phyloP scores from a whole-genome alignment of 1,139 yeast genomes.

The Pichia sp. region DNA sequence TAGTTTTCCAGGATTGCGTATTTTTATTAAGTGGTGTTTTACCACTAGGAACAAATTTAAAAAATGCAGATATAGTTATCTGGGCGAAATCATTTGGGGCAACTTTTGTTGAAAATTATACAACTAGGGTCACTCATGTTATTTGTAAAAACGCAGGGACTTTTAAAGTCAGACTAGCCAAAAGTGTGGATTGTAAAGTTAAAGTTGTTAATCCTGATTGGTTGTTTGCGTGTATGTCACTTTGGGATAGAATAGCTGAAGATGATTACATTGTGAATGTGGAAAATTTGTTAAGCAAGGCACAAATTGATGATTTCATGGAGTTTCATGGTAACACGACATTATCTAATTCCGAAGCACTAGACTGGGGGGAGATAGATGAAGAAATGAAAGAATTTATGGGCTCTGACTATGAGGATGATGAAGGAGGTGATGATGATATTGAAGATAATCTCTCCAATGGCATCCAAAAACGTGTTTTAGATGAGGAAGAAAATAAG shows the following conservation, averaged over 20 bases:
- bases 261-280: conserved; percentile 49
- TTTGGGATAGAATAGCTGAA: conserved; percentile 71
- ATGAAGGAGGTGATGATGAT: conserved; percentile 32
- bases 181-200: conserved; percentile 55
- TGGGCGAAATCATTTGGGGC: conserved; percentile 96
- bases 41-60: conserved; percentile 68
- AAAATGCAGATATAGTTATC: conserved; percentile 74
- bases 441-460: conserved; percentile 15
- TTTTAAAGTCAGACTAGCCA: conserved; percentile 72
- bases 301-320: conserved; percentile 41
- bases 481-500: neutral
- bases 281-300: conserved; percentile 37
- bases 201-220: conserved; percentile 89
- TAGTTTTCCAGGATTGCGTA: conserved; percentile 62
- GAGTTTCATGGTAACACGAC: conserved; percentile 23
- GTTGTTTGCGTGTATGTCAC: conserved; percentile 79
- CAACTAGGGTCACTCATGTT: conserved; percentile 79
- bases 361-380: conserved; percentile 49
- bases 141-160: conserved; percentile 73
- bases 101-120: conserved; percentile 65
- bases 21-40: conserved; percentile 82
- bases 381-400: conserved; percentile 57
- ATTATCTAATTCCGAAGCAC: conserved; percentile 23
- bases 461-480: conserved; percentile 6
- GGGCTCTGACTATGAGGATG: conserved; percentile 50